Base-by-base conservation (phyloP, 139 green algal genomes). In the Parachlorella kessleri region DNA sequence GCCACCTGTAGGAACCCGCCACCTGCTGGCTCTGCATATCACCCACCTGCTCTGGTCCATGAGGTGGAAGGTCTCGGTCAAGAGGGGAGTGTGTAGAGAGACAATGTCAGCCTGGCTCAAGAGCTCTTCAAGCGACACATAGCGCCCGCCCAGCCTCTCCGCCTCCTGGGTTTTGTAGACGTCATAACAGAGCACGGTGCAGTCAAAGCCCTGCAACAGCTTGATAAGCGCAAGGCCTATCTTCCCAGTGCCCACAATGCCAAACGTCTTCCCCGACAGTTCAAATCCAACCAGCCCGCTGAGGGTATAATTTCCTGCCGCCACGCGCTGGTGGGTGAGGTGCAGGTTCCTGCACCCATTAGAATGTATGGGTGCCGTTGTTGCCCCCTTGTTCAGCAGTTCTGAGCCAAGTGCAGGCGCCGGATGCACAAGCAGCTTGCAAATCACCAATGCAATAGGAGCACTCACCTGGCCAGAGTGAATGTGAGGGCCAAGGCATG, bases 161-260 rank as follows among this genome's bases (percentile, higher is more conserved):
- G 48, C 48, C 14, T 59, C 48, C 14, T 59, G 14, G 48, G 14
- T 59, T 14, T 14, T 14, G 48, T 59, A 59, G 48, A 18, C 14
- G 21, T 59, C 48, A 59, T 59, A 59, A 28, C 14, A 14, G 14
- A 59, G 48, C 48, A 59, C 48, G 14, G 14, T 14, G 21, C 48
- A 28, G 14, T 59, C 48, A 59, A 59, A 59, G 21, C 48, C 48
- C 48, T 59, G 48, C 48, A 59, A 66, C 41, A 87, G 73, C 21
- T 71, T 85, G 35, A 76, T 74, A 24, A 87, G 73, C 48, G 82
- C 81, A 1, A 80, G 55, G 38, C 94, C 94, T 53, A 98, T 98
- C 1, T 86, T 87, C 30, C 94, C 94, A 1, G 94, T 98, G 54
- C 94, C 94, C 0, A 98, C 38, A 0, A 98, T 75, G 30, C 90